Conservation (phyloP, 305 asterid species). For the Fraxinus dipetala region DNA sequence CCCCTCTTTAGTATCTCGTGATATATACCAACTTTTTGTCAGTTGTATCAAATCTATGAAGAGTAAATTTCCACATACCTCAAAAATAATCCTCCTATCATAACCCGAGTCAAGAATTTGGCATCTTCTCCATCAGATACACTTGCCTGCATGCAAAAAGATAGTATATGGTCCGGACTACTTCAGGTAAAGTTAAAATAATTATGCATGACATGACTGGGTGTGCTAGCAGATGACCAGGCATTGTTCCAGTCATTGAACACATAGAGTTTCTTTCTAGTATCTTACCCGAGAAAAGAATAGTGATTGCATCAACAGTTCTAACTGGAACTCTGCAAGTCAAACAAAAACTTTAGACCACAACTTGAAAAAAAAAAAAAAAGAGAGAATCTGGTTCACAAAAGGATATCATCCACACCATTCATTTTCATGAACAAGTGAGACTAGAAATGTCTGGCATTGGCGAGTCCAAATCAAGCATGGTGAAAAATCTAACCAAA, state of each 20-base stretch:
- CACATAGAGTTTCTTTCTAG: slow-evolving; percentile 16
- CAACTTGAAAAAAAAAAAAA: not conserved
- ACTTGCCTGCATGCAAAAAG: slow-evolving; percentile 64
- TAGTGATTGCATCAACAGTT: slow-evolving; percentile 93
- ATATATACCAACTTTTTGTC: slow-evolving; percentile 1
- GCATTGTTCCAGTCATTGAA: slow-evolving; percentile 9
- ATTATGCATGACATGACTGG: slow-evolving; percentile 5
- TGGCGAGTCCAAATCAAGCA: not conserved
- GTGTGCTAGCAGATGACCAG: slow-evolving; percentile 17
- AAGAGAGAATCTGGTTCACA: not conserved
- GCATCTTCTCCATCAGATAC: slow-evolving; percentile 80
- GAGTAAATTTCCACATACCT: slow-evolving; percentile 50
- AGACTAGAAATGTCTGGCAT: not conserved
- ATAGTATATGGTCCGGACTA: slow-evolving; percentile 16
- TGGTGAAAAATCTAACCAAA: slow-evolving; percentile 7
- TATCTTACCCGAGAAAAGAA: slow-evolving; percentile 82
- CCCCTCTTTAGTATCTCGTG: slow-evolving; percentile 17
- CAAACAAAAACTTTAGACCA: slow-evolving; percentile 28
- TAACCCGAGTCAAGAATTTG: slow-evolving; percentile 68
- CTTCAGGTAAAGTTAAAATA: not conserved
- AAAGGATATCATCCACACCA: not conserved
- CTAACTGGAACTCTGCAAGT: slow-evolving; percentile 94
- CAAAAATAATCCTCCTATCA: slow-evolving; percentile 84
- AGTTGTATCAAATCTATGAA: slow-evolving; percentile 18
- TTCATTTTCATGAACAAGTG: not conserved